Conservation (phyloP, 1,139 yeast genomes). For the Candida sp. region DNA sequence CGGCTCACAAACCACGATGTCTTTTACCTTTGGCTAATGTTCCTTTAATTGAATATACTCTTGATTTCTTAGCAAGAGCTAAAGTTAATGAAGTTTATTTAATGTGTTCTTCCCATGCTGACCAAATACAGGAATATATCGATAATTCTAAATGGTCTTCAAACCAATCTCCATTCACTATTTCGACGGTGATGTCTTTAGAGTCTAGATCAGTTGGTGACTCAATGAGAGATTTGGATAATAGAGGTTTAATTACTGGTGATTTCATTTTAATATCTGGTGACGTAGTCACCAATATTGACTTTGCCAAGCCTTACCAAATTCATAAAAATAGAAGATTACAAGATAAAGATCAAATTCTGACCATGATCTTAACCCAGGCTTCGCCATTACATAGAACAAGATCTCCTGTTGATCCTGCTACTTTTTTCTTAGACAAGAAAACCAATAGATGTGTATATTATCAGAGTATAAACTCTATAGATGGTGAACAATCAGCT, state of each 20-base stretch:
- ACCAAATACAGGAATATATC: conserved; percentile 78
- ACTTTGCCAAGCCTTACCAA: conserved; percentile 68
- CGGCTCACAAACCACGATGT: conserved; percentile 84
- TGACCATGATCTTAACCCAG: conserved; percentile 88
- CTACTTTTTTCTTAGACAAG: conserved; percentile 78
- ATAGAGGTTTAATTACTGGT: conserved; percentile 81
- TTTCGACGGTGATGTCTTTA: conserved; percentile 77
- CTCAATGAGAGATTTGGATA: conserved; percentile 93
- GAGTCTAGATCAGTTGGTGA: conserved; percentile 95
- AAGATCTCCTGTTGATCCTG: conserved; percentile 74
- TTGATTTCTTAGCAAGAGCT: conserved; percentile 89
- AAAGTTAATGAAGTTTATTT: conserved; percentile 87
- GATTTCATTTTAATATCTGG: conserved; percentile 91
- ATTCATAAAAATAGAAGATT: conserved; percentile 70
- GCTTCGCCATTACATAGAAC: conserved; percentile 88
- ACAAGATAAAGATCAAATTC: conserved; percentile 82
- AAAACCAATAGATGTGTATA: conserved; percentile 73
- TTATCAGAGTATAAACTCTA: conserved; percentile 72
- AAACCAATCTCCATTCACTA: conserved; percentile 73
- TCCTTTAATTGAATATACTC: conserved; percentile 90
- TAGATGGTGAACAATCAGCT: conserved; percentile 50
- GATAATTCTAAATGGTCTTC: conserved; percentile 79
- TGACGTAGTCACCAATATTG: conserved; percentile 90
- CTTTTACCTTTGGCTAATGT: conserved; percentile 87
- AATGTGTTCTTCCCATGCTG: conserved; percentile 90